Conservation (phyloP, 148 eudicot genomes). For the Rhododendron simsii region DNA sequence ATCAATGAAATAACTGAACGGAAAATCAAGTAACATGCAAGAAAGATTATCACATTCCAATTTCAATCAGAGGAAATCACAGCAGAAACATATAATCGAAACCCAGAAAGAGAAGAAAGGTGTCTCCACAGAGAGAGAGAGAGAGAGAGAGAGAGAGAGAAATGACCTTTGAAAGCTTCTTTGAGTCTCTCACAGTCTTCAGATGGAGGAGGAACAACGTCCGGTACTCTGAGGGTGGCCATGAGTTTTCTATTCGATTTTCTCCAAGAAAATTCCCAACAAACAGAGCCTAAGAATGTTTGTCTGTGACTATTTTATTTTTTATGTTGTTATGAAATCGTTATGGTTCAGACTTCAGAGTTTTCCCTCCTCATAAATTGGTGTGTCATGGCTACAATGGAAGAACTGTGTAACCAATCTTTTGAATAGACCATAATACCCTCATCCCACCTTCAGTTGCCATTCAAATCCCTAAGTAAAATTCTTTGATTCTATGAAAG, state of each 20-base stretch:
- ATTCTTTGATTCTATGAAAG: neutral
- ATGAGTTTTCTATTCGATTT: slow-evolving; percentile 4
- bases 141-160: neutral
- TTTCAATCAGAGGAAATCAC: neutral
- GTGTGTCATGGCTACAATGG: neutral
- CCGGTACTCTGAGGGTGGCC: slow-evolving; percentile 46
- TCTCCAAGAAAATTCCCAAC: neutral
- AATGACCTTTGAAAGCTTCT: slow-evolving; percentile 49
- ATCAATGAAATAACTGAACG: neutral
- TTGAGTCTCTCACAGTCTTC: slow-evolving; percentile 51
- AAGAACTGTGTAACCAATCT: neutral
- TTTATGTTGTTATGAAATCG: neutral
- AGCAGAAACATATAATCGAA: neutral
- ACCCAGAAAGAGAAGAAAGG: slow-evolving; percentile 1
- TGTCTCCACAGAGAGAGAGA: neutral
- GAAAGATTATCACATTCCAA: neutral
- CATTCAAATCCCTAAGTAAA: neutral
- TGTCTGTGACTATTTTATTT: neutral
- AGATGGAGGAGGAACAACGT: slow-evolving; percentile 53
- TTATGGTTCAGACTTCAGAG: neutral
- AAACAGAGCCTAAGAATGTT: neutral
- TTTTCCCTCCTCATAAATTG: neutral
- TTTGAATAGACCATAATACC: neutral
- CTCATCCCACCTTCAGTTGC: neutral
- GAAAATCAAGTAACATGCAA: neutral